Evolutionary conservation across 257 asterid genomes (phyloP), one percentile per base, ranked within the genome.

Genomic region (Scutellaria barbata): DNA sequence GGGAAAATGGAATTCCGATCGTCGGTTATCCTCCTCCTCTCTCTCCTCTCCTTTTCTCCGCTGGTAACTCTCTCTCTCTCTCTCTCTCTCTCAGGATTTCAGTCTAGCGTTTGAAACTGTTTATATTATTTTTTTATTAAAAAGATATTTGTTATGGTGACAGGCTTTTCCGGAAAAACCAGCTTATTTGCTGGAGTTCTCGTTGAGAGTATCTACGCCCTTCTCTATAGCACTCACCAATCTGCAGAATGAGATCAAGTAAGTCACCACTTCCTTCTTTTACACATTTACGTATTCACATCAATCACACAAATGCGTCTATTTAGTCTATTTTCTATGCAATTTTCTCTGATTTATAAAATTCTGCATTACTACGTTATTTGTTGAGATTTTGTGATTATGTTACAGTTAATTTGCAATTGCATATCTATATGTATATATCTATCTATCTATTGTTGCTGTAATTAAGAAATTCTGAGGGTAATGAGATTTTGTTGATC

Each of bases 181-280:
- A 42, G 47, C 79, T 1, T 63, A 74, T 13, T 1, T 76, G 18
- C 22, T 71, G 39, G 71, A 68, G 54, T 50, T 12, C 42, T 42
- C 60, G 16, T 35, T 63, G 8, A 72, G 68, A 61, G 61, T 62
- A 14, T 81, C 78, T 12, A 73, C 95, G 17, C 83, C 91, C 1
- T 90, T 90, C 81, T 83, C 95, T 25, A 66, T 76, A 7, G 86
- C 90, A 37, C 90, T 90, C 64, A 66, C 78, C 11, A 83, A 71
- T 59, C 91, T 90, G 73, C 95, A 90, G 77, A 70, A 56, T 42
- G 86, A 79, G 60, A 83, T 90, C 86, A 68, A 86, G 96, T 87
- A 75, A 22, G n/a, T n/a, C n/a, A n/a, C n/a, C n/a, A n/a, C n/a
- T n/a, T n/a, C n/a, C n/a, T n/a, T n/a, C n/a, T n/a, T n/a, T n/a